phyloP scores from a whole-genome alignment of 164 flowering plant species.

The Magnolia changhungtana region DNA sequence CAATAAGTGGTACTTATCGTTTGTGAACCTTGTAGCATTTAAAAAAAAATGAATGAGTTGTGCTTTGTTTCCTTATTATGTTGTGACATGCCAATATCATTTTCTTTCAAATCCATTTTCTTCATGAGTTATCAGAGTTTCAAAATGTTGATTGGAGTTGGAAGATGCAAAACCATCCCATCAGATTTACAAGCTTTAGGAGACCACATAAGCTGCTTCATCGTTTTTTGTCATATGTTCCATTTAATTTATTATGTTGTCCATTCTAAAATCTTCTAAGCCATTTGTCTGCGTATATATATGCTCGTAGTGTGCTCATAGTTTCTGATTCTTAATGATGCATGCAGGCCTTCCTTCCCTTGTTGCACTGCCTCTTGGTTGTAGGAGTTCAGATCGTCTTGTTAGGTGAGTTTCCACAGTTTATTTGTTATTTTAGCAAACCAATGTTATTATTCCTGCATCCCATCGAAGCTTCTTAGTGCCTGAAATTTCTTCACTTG shows the following conservation, averaged over 20 bases:
- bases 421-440: too few species aligned
- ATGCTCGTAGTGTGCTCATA: too few species aligned
- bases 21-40: background rate
- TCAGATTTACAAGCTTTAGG: background rate
- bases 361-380: too few species aligned
- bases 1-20: too few species aligned
- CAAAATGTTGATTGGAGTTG: background rate
- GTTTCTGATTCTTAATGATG: too few species aligned
- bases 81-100: background rate
- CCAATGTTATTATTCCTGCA: too few species aligned
- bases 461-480: too few species aligned
- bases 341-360: too few species aligned
- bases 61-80: background rate
- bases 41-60: background rate
- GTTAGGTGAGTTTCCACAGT: too few species aligned
- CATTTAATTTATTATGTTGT: background rate
- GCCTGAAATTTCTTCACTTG: too few species aligned
- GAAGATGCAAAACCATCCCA: background rate
- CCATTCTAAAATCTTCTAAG: background rate
- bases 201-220: background rate
- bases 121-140: background rate
- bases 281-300: background rate
- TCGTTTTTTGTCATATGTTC: background rate
- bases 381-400: too few species aligned
- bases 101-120: background rate